phyloP scores from a whole-genome alignment of 176 grass and related monocot species.

The Carex parvula region DNA sequence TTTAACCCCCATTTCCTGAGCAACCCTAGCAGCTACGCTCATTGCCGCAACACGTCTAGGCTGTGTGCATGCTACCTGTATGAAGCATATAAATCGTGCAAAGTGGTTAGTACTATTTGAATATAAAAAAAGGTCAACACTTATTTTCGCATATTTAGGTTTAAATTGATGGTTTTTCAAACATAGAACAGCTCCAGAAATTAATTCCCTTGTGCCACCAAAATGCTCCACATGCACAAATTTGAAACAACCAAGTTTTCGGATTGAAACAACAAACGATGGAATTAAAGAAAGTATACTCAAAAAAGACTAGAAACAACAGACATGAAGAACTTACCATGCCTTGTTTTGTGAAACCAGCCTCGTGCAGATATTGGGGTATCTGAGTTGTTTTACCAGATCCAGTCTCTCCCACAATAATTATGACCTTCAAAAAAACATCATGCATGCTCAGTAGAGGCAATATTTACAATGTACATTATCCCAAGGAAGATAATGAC shows the following conservation, averaged over 20 bases:
- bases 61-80: slow-evolving; percentile 87
- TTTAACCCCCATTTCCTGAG: slow-evolving; percentile 96
- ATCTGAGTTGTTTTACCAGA: slow-evolving; percentile 98
- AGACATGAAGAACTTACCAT: slow-evolving; percentile 36
- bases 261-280: background rate
- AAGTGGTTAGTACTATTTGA: slow-evolving; percentile 5
- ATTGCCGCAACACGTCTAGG: slow-evolving; percentile 93
- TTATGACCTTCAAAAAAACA: slow-evolving; percentile 55
- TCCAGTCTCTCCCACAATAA: slow-evolving; percentile 97
- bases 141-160: background rate
- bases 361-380: slow-evolving; percentile 95
- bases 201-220: background rate
- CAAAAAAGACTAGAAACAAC: background rate
- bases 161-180: background rate
- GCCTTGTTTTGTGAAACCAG: slow-evolving; percentile 73
- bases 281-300: background rate
- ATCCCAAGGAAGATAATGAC: background rate
- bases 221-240: background rate
- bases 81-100: slow-evolving; percentile 22
- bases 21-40: slow-evolving; percentile 90
- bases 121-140: background rate
- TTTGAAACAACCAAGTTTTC: background rate
- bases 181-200: background rate
- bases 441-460: background rate
- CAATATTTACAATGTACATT: background rate